These are phyloP conservation scores for Lyophyllum decastes DNA, from an alignment of 768 basidiomycete species.

Conservation along the genomic window DNA sequence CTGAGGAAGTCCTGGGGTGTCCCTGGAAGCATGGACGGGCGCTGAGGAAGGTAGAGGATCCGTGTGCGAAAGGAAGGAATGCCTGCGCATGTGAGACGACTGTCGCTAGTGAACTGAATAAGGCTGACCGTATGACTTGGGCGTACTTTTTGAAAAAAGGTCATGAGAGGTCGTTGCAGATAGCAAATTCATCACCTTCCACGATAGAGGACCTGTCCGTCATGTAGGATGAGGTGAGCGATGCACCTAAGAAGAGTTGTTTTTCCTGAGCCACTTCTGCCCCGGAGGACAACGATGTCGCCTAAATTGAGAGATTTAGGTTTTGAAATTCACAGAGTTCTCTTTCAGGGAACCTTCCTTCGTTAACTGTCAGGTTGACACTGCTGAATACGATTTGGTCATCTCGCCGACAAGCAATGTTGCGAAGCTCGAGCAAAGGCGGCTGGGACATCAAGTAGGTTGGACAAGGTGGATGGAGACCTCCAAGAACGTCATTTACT, in stretches of 20 bases:
- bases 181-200: conserved; percentile 53
- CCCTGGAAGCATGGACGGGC: conserved; percentile 83
- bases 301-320: conserved; percentile 28
- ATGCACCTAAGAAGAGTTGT: conserved; percentile 85
- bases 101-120: not conserved
- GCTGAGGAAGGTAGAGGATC: conserved; percentile 86
- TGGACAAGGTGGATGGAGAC: not conserved
- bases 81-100: conserved; percentile 39
- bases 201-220: conserved; percentile 61
- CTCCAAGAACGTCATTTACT: not conserved
- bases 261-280: conserved; percentile 80
- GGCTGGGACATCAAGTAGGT: not conserved
- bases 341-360: conserved; percentile 41
- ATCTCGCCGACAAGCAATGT: conserved; percentile 49
- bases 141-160: conserved; percentile 37
- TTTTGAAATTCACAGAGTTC: not conserved
- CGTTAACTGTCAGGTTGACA: conserved; percentile 60
- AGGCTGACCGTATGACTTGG: conserved; percentile 47
- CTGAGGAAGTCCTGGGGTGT: conserved; percentile 75
- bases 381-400: conserved; percentile 58
- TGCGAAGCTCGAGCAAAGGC: conserved; percentile 52
- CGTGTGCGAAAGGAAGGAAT: conserved; percentile 77
- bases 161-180: not conserved
- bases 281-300: conserved; percentile 78
- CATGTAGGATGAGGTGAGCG: conserved; percentile 74